Percentiles rank a stretch among this genome's conserved stretches.
phyloP scores from a whole-genome alignment of 179 eudicot genomes.

The Drosera spatulata region DNA sequence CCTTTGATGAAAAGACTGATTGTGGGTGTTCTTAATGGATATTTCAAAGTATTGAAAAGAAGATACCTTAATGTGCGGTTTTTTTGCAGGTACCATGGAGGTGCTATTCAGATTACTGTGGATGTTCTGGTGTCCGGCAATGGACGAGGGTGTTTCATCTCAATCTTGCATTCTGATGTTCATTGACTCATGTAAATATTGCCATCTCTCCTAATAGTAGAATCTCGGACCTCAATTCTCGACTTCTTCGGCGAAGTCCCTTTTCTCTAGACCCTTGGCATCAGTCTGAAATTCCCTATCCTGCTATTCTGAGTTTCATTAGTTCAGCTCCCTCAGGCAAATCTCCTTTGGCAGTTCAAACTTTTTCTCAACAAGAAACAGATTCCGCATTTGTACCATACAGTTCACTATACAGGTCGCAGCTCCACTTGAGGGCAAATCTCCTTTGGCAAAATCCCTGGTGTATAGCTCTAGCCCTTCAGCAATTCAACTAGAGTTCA shows the following conservation, averaged over 20 bases:
- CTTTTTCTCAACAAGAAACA: slow-evolving; percentile 1
- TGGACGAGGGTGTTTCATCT: slow-evolving; percentile 8
- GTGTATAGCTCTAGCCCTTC: slow-evolving; percentile 8
- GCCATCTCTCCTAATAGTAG: too few relatives aligned
- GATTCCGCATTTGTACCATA: slow-evolving; percentile 7
- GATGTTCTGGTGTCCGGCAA: slow-evolving; percentile 20
- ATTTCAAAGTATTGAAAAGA: not conserved
- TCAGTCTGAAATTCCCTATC: slow-evolving; percentile 2
- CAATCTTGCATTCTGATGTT: not conserved
- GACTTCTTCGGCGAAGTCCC: slow-evolving; percentile 34
- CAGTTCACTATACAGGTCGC: not conserved
- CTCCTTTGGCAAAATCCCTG: slow-evolving; percentile 51
- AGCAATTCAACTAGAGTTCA: slow-evolving; percentile 10
- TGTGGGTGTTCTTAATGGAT: too few relatives aligned
- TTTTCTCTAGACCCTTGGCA: slow-evolving; percentile 18
- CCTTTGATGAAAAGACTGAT: too few relatives aligned
- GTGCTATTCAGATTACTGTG: slow-evolving; percentile 17
- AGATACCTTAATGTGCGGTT: not conserved
- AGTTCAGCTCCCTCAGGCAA: slow-evolving; percentile 41
- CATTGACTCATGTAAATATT: too few relatives aligned
- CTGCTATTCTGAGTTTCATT: not conserved
- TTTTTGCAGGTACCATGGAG: slow-evolving; percentile 35
- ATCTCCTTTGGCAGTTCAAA: slow-evolving; percentile 48
- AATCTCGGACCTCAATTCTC: slow-evolving; percentile 16
- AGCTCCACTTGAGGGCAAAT: slow-evolving; percentile 33